Base-by-base conservation (phyloP, 2,329 filamentous ascomycete genomes). In the Venturiaceae sp. region DNA sequence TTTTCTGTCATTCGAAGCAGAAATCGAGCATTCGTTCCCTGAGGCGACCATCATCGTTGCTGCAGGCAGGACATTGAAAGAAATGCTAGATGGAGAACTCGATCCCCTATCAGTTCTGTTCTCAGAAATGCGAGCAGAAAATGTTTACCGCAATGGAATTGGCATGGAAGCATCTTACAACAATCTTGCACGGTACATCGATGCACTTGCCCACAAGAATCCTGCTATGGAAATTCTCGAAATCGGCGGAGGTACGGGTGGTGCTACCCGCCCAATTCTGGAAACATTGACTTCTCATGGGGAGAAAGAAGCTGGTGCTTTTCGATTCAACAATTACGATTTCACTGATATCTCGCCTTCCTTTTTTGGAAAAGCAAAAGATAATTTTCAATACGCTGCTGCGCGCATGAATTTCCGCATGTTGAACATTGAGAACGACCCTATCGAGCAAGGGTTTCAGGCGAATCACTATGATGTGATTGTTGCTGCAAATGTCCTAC, bases 401-500 rank as follows among this genome's bases (percentile, higher is more conserved):
- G 53, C 36, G 3, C 14, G 14, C 16, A 30, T 60, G 32, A n/a
- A 41, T 5, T 62, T 39, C 57, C 36, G 34, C 3, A 36, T 16
- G 14, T 44, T 62, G 8, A 33, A 62, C 39, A 58, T 61, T 47
- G 36, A 50, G 21, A 7, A 19, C 11, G 56, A 59, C 19, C 60
- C 57, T 8, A 21, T 39, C 7, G 36, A 52, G 16, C 61, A 62
- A 34, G 61, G 57, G n/a, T 63, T 58, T 23, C 53, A 66, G 34
- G 41, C 37, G 3, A 60, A 58, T 4, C 57, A 60, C 21, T 66
- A 65, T 37, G 67, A 69, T 46, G 21, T 67, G 47, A 60, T 69
- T 11, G 62, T 68, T 37, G 66, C 66, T n/a, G 54, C 62, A 5
- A 65, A 66, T 28, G 66, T 68, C 2, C 44, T 67, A 6, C 65